phyloP scores from a whole-genome alignment of 352 stramenopile species.

The Pythium aphanidermatum region DNA sequence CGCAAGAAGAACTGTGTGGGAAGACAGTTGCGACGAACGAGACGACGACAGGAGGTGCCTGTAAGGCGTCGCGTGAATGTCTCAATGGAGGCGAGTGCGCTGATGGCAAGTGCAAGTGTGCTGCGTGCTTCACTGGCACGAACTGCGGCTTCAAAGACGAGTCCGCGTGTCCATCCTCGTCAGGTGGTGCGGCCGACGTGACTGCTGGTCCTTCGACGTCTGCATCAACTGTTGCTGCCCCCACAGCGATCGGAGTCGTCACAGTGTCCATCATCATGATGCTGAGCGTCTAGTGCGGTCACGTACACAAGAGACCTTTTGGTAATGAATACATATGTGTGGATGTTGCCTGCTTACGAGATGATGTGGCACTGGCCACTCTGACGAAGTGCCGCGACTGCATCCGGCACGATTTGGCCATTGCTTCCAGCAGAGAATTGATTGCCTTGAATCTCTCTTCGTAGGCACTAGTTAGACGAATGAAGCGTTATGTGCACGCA shows the following conservation, averaged over 20 bases:
- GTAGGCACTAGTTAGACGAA: not conserved
- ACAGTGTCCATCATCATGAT: not conserved
- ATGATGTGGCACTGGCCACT: constrained; percentile 32
- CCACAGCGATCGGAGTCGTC: not conserved
- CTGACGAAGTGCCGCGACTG: constrained; percentile 38
- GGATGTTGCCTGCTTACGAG: not conserved
- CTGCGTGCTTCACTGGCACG: constrained; percentile 70
- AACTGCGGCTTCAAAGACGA: constrained; percentile 72
- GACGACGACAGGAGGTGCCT: constrained; percentile 32
- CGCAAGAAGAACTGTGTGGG: constrained; percentile 74
- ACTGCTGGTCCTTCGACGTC: constrained; percentile 4
- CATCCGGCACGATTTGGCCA: constrained; percentile 27
- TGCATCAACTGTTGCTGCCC: not conserved
- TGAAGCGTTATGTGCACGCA: too few relatives aligned
- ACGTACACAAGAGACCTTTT: too few relatives aligned
- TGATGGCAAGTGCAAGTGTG: constrained; percentile 63
- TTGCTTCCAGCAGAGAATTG: constrained; percentile 31
- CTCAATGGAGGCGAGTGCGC: constrained; percentile 67
- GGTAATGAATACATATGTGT: too few relatives aligned
- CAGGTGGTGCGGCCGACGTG: not conserved
- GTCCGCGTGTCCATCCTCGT: constrained; percentile 7
- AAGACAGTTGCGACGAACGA: constrained; percentile 36
- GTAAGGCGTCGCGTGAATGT: constrained; percentile 52
- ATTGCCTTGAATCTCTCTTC: constrained; percentile 48
- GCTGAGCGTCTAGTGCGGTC: not conserved